Conservation (phyloP, 1,284 basidiomycete genomes). For the Sporisorium exsertum region DNA sequence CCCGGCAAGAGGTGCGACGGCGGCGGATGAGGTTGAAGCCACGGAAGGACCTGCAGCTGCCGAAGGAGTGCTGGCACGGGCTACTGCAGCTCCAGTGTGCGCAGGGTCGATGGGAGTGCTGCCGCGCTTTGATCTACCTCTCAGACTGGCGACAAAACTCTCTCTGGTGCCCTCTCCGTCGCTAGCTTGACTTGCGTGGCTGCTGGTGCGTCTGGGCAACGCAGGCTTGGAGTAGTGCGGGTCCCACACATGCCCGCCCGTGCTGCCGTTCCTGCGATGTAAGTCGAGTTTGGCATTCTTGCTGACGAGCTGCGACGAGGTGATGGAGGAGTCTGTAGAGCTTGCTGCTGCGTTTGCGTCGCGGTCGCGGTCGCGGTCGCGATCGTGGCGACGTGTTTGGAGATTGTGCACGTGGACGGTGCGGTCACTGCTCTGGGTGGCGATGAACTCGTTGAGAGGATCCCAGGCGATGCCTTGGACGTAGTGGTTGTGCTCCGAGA, state of each 20-base stretch:
- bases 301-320: conserved; percentile 51
- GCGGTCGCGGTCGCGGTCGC: conserved; percentile 13
- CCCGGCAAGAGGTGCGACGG: conserved; percentile 18
- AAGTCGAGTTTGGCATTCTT: conserved; percentile 58
- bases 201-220: conserved; percentile 58
- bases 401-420: conserved; percentile 61
- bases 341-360: conserved; percentile 6
- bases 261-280: conserved; percentile 55
- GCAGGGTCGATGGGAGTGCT: conserved; percentile 57
- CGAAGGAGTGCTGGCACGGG: conserved; percentile 37
- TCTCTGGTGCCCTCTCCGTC: conserved; percentile 54
- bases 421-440: conserved; percentile 67
- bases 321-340: conserved; percentile 20
- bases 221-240: conserved; percentile 53
- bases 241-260: conserved; percentile 56
- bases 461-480: conserved; percentile 69
- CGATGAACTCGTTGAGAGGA: conserved; percentile 64
- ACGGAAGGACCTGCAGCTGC: conserved; percentile 17
- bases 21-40: conserved; percentile 25
- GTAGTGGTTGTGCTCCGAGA: conserved; percentile 67
- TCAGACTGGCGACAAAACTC: conserved; percentile 50
- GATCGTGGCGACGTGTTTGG: conserved; percentile 30
- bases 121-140: conserved; percentile 55
- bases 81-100: conserved; percentile 26
- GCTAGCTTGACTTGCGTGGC: conserved; percentile 58